Conservation (phyloP, 2,329 filamentous ascomycete species). For the Ilyonectria robusta region DNA sequence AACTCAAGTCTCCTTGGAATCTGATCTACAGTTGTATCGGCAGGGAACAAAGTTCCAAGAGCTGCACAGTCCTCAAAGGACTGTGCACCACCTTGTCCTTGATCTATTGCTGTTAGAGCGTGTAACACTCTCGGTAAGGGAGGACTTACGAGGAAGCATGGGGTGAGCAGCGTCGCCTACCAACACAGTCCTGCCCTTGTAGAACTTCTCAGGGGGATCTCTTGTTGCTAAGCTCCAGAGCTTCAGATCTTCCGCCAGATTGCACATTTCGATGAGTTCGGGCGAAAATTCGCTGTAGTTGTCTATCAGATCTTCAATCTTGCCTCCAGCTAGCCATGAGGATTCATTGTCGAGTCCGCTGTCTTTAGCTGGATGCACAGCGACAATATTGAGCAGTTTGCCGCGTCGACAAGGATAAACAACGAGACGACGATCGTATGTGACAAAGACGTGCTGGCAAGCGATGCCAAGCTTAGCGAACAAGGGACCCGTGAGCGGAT, state of each 20-base stretch:
- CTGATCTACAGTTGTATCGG: constrained; percentile 1
- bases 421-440: constrained; percentile 9
- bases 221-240: constrained; percentile 15
- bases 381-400: constrained; percentile 4
- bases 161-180: constrained; percentile 33
- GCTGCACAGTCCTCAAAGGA: constrained; percentile 30
- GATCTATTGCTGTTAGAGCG: constrained; percentile 8
- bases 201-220: constrained; percentile 2
- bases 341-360: neutral
- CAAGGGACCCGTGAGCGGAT: neutral
- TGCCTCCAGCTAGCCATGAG: constrained; percentile 9
- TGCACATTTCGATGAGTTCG: constrained; percentile 14
- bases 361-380: neutral
- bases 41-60: constrained; percentile 18
- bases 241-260: constrained; percentile 13
- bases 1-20: constrained; percentile 3
- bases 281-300: constrained; percentile 3
- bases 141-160: constrained; percentile 28
- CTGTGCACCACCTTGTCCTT: constrained; percentile 32
- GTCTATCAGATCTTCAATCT: neutral
- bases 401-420: constrained; percentile 6
- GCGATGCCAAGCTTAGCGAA: neutral
- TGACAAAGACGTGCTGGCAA: constrained; percentile 1
- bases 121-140: no score
- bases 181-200: neutral